Percentiles rank a stretch among this genome's conserved stretches.
These are phyloP conservation scores for Byssoonygena ceratinophila DNA, from an alignment of 2,329 filamentous ascomycete species.

Conservation along the genomic window DNA sequence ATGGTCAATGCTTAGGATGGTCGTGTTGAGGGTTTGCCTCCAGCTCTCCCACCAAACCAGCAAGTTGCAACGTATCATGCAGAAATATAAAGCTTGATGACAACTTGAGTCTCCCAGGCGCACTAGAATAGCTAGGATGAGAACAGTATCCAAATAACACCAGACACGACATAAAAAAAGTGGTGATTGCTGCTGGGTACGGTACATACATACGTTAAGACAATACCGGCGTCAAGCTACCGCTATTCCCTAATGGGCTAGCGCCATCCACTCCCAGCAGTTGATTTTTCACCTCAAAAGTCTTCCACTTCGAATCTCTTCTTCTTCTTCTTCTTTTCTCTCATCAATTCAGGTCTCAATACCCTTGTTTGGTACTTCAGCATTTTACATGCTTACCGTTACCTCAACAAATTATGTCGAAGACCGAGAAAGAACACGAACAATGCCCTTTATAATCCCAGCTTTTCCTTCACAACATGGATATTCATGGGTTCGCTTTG, in stretches of 20 bases:
- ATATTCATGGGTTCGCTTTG: slow-evolving; percentile 38
- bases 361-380: slow-evolving; percentile 31
- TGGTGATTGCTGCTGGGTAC: too few relatives aligned
- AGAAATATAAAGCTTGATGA: too few relatives aligned
- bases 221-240: too few relatives aligned
- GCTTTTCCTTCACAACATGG: slow-evolving; percentile 18
- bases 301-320: slow-evolving; percentile 10
- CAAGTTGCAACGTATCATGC: too few relatives aligned
- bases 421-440: slow-evolving; percentile 33
- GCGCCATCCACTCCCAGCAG: background rate
- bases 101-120: too few relatives aligned
- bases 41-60: too few relatives aligned
- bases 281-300: background rate
- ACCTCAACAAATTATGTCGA: slow-evolving; percentile 34
- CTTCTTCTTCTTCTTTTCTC: slow-evolving; percentile 21
- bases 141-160: too few relatives aligned
- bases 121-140: too few relatives aligned
- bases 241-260: background rate
- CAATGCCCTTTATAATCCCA: slow-evolving; percentile 37
- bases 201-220: too few relatives aligned
- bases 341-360: slow-evolving; percentile 32
- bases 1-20: too few relatives aligned
- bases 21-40: too few relatives aligned
- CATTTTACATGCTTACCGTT: slow-evolving; percentile 21
- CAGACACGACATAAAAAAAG: too few relatives aligned